Evolutionary conservation across 2,329 filamentous ascomycete genomes (phyloP).

Genomic region (Claviceps sp.): DNA sequence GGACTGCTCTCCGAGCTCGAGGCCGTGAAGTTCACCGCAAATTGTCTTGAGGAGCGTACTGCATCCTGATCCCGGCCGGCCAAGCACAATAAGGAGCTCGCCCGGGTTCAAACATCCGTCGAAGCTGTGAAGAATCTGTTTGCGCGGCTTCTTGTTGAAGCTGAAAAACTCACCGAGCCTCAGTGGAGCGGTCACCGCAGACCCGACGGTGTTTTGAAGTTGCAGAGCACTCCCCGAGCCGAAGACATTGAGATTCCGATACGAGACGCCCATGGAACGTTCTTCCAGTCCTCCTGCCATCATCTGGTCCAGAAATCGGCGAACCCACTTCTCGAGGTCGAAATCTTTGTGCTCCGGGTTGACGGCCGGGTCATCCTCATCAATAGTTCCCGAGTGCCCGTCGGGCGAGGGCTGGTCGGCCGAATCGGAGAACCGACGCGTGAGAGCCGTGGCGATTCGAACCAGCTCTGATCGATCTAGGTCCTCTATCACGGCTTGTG

Average conservation of each 20-base stretch:
- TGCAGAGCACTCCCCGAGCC: conserved; percentile 55
- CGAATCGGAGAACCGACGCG: conserved; percentile 18
- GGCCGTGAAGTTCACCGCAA: conserved; percentile 44
- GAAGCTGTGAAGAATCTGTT: conserved; percentile 50
- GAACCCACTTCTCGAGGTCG: conserved; percentile 28
- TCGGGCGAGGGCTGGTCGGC: conserved; percentile 6
- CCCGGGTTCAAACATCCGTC: conserved; percentile 50
- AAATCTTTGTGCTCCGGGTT: conserved; percentile 27
- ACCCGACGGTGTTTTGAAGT: conserved; percentile 53
- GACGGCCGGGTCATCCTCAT: conserved; percentile 19
- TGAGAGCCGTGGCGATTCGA: conserved; percentile 26
- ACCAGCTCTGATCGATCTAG: conserved; percentile 24
- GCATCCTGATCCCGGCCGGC: conserved; percentile 52
- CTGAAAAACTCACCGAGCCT: conserved; percentile 42
- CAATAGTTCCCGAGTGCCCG: conserved; percentile 10
- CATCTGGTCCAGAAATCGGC: conserved; percentile 25
- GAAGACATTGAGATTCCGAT: conserved; percentile 50
- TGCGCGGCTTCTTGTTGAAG: conserved; percentile 29
- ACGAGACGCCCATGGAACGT: conserved; percentile 45
- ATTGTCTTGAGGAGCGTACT: conserved; percentile 51
- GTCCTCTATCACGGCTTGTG: conserved; percentile 16
- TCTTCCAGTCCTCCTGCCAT: conserved; percentile 41
- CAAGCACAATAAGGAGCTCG: conserved; percentile 56
- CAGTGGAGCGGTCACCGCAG: conserved; percentile 43
- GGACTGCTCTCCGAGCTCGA: conserved; percentile 36